phyloP scores from a whole-genome alignment of 805 yeast species.

The Teunomyces barrocoloradensis region DNA sequence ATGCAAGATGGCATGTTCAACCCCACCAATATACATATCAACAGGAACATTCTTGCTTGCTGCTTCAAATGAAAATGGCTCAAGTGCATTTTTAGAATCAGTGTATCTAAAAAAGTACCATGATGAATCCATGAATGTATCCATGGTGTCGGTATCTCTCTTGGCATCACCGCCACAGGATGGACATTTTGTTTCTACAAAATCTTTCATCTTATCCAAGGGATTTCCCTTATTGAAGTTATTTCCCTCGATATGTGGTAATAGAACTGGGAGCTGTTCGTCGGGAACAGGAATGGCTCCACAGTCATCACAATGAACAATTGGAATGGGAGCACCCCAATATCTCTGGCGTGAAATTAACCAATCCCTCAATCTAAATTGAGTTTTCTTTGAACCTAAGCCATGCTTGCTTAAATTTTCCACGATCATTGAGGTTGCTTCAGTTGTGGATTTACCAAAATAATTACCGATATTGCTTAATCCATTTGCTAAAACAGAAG shows the following conservation, averaged over 20 bases:
- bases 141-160: constrained; percentile 98
- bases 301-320: constrained; percentile 80
- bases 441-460: constrained; percentile 46
- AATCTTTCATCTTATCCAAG: constrained; percentile 60
- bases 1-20: constrained; percentile 95
- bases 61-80: constrained; percentile 52
- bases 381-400: constrained; percentile 48
- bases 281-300: constrained; percentile 95
- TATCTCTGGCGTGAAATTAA: constrained; percentile 89
- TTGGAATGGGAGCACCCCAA: constrained; percentile 99
- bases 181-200: constrained; percentile 78
- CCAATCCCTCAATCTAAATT: constrained; percentile 86
- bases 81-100: constrained; percentile 60
- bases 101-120: constrained; percentile 91
- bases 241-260: constrained; percentile 62
- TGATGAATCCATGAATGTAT: constrained; percentile 95
- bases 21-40: constrained; percentile 90
- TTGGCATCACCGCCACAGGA: constrained; percentile 69
- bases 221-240: constrained; percentile 62
- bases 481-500: constrained; percentile 25
- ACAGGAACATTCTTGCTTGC: constrained; percentile 70
- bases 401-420: constrained; percentile 34
- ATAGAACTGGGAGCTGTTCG: constrained; percentile 72
- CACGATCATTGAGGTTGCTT: constrained; percentile 52
- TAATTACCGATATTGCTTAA: constrained; percentile 32